A percentile compares a stretch with the other conserved stretches of the same genome.
These are phyloP conservation scores for Echeveria elegans DNA, from an alignment of 164 flowering plant species.

Conservation along the genomic window DNA sequence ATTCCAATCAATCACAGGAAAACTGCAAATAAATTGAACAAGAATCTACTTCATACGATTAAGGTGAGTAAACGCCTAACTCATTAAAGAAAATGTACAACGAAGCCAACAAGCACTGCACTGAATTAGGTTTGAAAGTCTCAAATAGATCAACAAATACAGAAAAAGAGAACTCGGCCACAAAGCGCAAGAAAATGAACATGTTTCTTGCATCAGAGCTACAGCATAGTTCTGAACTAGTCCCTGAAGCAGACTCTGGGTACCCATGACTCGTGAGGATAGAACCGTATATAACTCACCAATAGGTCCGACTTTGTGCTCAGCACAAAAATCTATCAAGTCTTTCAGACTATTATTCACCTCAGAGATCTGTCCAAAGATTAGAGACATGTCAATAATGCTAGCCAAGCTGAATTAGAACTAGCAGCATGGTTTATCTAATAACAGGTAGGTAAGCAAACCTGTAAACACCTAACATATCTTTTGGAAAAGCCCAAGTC, in stretches of 20 bases:
- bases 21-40: not conserved
- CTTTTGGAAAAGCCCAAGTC: slow-evolving; percentile 93
- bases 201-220: too few relatives aligned
- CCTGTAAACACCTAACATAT: slow-evolving; percentile 96
- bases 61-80: too few relatives aligned
- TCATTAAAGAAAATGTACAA: too few relatives aligned
- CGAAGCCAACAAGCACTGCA: too few relatives aligned
- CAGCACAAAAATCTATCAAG: slow-evolving; percentile 68
- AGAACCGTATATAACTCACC: slow-evolving; percentile 37
- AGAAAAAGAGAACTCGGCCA: too few relatives aligned
- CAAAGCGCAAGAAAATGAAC: too few relatives aligned
- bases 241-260: too few relatives aligned
- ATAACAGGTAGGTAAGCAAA: slow-evolving; percentile 11
- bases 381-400: slow-evolving; percentile 2
- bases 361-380: slow-evolving; percentile 65
- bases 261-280: too few relatives aligned
- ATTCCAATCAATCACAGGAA: not conserved
- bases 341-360: slow-evolving; percentile 94
- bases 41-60: not conserved
- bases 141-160: too few relatives aligned
- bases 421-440: not conserved
- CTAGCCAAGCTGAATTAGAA: not conserved
- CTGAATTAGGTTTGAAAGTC: too few relatives aligned
- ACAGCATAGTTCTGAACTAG: not conserved
- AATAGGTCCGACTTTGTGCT: slow-evolving; percentile 66